Conservation (phyloP, 768 basidiomycete genomes). For the Termitomyces bulborhizus region DNA sequence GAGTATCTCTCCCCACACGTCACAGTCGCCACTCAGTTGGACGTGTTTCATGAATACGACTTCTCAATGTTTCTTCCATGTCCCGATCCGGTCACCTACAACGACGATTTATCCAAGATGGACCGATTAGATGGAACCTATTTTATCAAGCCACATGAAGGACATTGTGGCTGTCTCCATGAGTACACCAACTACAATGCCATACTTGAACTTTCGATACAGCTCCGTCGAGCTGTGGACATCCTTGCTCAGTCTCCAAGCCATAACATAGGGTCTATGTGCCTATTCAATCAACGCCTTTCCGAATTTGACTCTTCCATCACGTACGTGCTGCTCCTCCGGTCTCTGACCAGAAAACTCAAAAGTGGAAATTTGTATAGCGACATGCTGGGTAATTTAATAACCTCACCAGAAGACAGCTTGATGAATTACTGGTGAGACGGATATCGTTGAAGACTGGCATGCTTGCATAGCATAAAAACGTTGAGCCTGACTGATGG, state of each 20-base stretch:
- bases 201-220: slow-evolving; percentile 60
- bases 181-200: slow-evolving; percentile 49
- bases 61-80: slow-evolving; percentile 35
- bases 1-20: slow-evolving; percentile 30
- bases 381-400: slow-evolving; percentile 33
- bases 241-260: slow-evolving; percentile 41
- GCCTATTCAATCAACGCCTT: slow-evolving; percentile 37
- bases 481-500: slow-evolving; percentile 19
- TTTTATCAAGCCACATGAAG: slow-evolving; percentile 22
- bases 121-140: slow-evolving; percentile 17
- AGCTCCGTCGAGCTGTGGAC: slow-evolving; percentile 53
- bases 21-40: slow-evolving; percentile 18
- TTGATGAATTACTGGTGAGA: too few species aligned
- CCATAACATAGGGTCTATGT: slow-evolving; percentile 31
- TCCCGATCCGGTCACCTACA: slow-evolving; percentile 20
- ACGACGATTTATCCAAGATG: slow-evolving; percentile 18
- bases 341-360: slow-evolving; percentile 2
- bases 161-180: slow-evolving; percentile 53
- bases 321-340: slow-evolving; percentile 32
- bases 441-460: too few species aligned
- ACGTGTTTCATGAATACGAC: slow-evolving; percentile 32
- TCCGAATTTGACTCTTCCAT: slow-evolving; percentile 46
- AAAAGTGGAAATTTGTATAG: slow-evolving; percentile 21
- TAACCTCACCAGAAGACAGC: slow-evolving; percentile 21
- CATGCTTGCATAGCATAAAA: too few species aligned